Conservation (phyloP, 2,329 filamentous ascomycete species). For the Fusarium metavorans region DNA sequence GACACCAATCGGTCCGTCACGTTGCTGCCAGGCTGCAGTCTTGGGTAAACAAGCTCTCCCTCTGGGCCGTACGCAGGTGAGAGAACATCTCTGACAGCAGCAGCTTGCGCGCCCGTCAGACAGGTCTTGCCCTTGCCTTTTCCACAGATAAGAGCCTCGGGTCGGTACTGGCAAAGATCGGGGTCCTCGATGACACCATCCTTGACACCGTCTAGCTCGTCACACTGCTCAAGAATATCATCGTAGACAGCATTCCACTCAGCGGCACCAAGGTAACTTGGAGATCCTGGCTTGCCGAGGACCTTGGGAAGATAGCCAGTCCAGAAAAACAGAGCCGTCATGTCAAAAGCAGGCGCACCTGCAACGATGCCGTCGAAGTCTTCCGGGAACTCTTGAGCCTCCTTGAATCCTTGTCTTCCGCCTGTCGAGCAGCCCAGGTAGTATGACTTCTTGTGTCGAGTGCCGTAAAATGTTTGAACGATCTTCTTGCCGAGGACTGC, state of each 20-base stretch:
- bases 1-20: conserved; percentile 41
- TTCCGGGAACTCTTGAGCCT: conserved; percentile 63
- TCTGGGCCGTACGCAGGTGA: conserved; percentile 39
- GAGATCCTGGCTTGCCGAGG: background rate
- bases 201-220: conserved; percentile 59
- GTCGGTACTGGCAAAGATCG: conserved; percentile 57
- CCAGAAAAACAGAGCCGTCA: conserved; percentile 55
- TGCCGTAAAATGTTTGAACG: conserved; percentile 56
- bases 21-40: conserved; percentile 62
- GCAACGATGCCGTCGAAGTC: conserved; percentile 65
- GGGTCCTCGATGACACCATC: conserved; percentile 65
- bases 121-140: background rate
- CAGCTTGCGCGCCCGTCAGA: conserved; percentile 3
- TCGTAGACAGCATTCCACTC: conserved; percentile 56
- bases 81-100: conserved; percentile 43
- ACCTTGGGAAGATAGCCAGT: background rate
- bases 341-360: conserved; percentile 60
- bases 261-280: conserved; percentile 31
- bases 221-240: conserved; percentile 63
- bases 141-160: conserved; percentile 54
- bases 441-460: conserved; percentile 59
- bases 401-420: conserved; percentile 67
- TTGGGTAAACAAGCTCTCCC: conserved; percentile 55
- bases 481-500: conserved; percentile 3
- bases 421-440: conserved; percentile 70